Percentiles rank a stretch among this genome's conserved stretches.
phyloP scores from a whole-genome alignment of 768 basidiomycete species.

The Lentinula boryana region DNA sequence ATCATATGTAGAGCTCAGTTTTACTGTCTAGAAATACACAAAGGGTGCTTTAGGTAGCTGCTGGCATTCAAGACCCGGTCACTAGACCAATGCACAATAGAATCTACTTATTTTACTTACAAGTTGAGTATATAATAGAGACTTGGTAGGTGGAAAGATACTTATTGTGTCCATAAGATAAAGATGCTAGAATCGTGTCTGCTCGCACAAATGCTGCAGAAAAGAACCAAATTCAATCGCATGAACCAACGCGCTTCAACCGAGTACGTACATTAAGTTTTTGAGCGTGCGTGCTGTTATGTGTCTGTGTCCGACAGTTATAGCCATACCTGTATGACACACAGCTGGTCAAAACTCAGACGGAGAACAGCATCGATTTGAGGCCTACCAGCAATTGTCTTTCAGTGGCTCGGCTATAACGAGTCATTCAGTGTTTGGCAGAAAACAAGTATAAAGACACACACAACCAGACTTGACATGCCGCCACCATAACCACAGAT shows the following conservation, averaged over 20 bases:
- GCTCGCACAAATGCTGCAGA: not conserved
- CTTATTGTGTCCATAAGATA: no score
- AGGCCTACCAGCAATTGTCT: not conserved
- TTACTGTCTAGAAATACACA: no score
- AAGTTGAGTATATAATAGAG: no score
- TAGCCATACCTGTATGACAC: not conserved
- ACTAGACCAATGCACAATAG: no score
- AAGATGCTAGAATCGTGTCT: not conserved
- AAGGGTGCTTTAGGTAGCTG: no score
- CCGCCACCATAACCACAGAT: constrained; percentile 7
- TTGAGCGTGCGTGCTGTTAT: not conserved
- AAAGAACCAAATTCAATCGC: not conserved
- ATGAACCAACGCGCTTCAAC: not conserved
- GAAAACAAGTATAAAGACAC: not conserved
- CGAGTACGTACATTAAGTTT: not conserved
- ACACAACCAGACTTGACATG: not conserved
- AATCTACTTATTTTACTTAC: no score
- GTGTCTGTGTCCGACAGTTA: constrained; percentile 4
- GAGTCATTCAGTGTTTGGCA: not conserved
- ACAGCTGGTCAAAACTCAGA: not conserved
- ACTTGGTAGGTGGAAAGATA: no score
- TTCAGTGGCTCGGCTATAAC: not conserved
- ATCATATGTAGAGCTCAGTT: no score
- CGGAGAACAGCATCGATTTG: not conserved
- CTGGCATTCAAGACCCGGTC: no score